Conservation (phyloP, 2,329 filamentous ascomycete species). For the Fusarium camptoceras region DNA sequence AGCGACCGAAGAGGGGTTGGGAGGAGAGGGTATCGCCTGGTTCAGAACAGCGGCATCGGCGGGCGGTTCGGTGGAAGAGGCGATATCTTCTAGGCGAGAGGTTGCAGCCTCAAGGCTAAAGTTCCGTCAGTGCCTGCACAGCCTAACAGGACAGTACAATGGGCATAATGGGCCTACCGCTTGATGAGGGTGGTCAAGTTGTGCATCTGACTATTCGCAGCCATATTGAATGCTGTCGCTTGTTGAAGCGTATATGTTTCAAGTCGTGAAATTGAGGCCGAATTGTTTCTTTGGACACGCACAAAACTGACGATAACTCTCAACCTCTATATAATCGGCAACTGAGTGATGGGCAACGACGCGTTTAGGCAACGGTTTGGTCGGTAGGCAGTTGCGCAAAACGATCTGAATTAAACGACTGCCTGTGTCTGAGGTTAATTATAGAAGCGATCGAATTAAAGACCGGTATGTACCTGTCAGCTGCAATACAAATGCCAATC, state of each 20-base stretch:
- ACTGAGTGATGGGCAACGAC: not conserved
- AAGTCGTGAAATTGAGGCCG: not conserved
- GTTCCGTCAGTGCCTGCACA: constrained; percentile 58
- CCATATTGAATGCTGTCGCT: constrained; percentile 62
- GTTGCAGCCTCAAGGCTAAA: constrained; percentile 95
- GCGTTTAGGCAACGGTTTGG: constrained; percentile 29
- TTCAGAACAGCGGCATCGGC: constrained; percentile 62
- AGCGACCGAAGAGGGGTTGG: constrained; percentile 47
- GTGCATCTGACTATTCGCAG: constrained; percentile 86
- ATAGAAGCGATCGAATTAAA: not conserved
- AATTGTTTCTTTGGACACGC: not conserved
- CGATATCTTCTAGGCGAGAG: constrained; percentile 95
- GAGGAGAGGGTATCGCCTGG: constrained; percentile 51
- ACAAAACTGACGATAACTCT: not conserved
- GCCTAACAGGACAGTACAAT: not conserved
- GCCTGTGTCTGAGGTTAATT: not conserved
- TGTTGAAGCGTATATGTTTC: not conserved
- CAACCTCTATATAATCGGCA: constrained; percentile 3
- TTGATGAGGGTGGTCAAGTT: constrained; percentile 98
- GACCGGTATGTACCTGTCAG: not conserved
- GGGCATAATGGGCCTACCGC: constrained; percentile 69
- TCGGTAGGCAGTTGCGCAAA: constrained; percentile 25
- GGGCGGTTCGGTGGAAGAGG: constrained; percentile 75
- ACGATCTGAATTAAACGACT: not conserved
- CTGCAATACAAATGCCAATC: not conserved